A percentile compares a stretch with the other conserved stretches of the same genome.
Conservation (phyloP, 176 grass and related monocot genomes). For the Elymus sibiricus region DNA sequence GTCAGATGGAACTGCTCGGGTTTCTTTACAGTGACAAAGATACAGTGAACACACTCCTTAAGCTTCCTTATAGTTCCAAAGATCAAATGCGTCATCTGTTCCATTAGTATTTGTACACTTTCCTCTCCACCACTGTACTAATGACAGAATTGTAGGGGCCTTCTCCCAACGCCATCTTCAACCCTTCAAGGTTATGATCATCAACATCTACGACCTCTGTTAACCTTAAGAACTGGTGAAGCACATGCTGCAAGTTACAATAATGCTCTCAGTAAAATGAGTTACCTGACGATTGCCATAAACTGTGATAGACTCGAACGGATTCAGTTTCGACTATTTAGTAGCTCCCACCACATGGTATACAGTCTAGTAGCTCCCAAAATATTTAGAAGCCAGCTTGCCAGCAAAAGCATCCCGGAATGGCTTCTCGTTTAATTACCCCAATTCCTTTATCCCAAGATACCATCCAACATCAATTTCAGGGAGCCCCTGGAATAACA, state of each 20-base stretch:
- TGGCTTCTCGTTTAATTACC: neutral
- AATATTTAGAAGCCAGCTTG: neutral
- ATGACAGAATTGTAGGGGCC: slow-evolving; percentile 6
- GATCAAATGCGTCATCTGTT: neutral
- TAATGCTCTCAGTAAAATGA: neutral
- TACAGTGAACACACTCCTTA: slow-evolving; percentile 5
- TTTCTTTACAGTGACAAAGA: slow-evolving; percentile 7
- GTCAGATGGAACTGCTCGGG: neutral
- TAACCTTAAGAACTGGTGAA: too few species aligned
- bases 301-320: neutral
- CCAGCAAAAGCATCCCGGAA: neutral
- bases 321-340: neutral
- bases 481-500: neutral
- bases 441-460: neutral
- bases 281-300: neutral
- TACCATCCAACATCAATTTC: neutral
- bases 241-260: neutral
- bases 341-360: neutral
- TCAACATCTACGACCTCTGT: too few species aligned
- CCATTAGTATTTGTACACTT: slow-evolving; percentile 1
- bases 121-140: slow-evolving; percentile 20
- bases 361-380: neutral
- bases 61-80: slow-evolving; percentile 37
- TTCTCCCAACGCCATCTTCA: slow-evolving; percentile 25
- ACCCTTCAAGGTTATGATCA: slow-evolving; percentile 33